Base-by-base conservation (phyloP, 202 grass and related monocot genomes). In the Elaeis oleifera region DNA sequence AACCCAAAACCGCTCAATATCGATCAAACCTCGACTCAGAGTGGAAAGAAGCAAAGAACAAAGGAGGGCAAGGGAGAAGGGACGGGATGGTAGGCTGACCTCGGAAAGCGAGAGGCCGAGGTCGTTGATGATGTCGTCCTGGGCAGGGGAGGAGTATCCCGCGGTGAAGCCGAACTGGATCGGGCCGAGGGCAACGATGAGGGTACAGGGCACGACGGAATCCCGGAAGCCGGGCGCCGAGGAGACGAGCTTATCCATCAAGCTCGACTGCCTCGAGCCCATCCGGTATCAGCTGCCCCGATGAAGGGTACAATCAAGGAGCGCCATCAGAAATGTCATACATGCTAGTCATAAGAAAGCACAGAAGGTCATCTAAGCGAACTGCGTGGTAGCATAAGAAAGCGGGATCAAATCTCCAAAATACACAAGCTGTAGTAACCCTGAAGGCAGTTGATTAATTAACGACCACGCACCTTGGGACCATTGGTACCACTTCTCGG, bases 101-200 rank as follows among this genome's bases (percentile, higher is more conserved):
- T 90, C 78, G n/a, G 81, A 79, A 26, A 85, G 76, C 11, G 87
- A 64, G 73, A 90, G 82, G 9, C 53, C 57, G 60, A 90, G 82
- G 73, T 85, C 82, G 18, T 72, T 36, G 23, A 85, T 77, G 53
- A 85, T 74, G 31, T 53, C 71, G n/a, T 85, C 87, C 76, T 83
- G 79, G 3, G 87, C 80, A 1, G 79, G 87, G 3, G 87, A 90
- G 23, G 82, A 80, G 76, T 80, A 90, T 0, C 87, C 82, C 24
- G 69, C 39, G 5, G 20, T 20, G 76, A 90, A 90, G 16, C 87
- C 87, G 32, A 80, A 85, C 24, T 90, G 82, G 65, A 90, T 77
- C 49, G 82, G 82, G 8, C 86, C 82, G 39, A 85, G 82, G 29
- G 82, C 76, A n/a, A 85, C 82, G 54, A 90, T 80, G 72, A 90